Evolutionary conservation across 139 green algal genomes (phyloP), one percentile per base, ranked within the genome.

Genomic region (Chlamydomonas asymmetrica): DNA sequence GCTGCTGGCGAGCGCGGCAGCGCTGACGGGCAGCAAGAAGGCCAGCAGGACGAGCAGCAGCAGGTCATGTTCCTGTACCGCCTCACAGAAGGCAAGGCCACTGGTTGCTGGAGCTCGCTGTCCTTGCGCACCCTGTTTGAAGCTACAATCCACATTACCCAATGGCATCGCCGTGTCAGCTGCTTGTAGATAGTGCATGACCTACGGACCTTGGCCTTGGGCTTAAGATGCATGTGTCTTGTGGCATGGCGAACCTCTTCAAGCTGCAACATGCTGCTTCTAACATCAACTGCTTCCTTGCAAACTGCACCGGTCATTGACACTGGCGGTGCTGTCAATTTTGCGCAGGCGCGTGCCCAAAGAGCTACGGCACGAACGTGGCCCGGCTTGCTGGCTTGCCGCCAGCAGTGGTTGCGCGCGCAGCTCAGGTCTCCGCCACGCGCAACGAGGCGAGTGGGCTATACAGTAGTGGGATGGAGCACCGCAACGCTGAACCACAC

Each of bases 31-130:
- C 84, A 45, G 22, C 84, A 60, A 90, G 89, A 66, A 84, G 57
- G 82, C 48, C 18, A 70, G n/a, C 60, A 34, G 29, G 23, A 18
- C 20, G 29, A 50, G 3, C 66, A 80, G 43, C 68, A 84, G 29
- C 80, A 97, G 66, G 92, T 99, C 32, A 97, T 91, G 0, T 99
- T 99, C 74, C 71, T 98, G 57, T 99, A 99, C 84, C 90, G 90
- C 65, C 81, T 97, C 13, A 76, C 64, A 31, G 3, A 37, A 45
- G 79, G 79, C 85, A 66, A 32, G 64, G 27, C 7, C 22, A 9
- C 10, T 49, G 37, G 22, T 4, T 20, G 20, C 32, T n/a, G 59
- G 60, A 37, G 48, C 13, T 40, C 4, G 6, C 13, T 32, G 45
- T 37, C 5, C 10, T 38, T 3, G 64, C 40, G 27, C 35, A 54